Conservation (phyloP, 139 green algal genomes). For the Pseudopediastrum boryanum region DNA sequence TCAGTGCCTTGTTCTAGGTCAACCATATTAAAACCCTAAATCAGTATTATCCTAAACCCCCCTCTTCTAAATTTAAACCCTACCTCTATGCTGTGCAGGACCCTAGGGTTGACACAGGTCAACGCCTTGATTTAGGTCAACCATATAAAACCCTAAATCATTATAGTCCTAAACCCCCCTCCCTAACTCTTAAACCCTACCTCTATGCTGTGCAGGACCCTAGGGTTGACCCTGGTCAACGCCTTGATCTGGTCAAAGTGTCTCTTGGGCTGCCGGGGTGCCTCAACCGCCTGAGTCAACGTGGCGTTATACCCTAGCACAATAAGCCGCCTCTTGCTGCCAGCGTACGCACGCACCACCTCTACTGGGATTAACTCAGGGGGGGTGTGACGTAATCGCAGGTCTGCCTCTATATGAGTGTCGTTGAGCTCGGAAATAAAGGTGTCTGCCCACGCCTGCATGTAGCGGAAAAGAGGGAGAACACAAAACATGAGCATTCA, state of each 20-base stretch:
- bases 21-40: no score
- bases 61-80: no score
- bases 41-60: no score
- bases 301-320: constrained; percentile 97
- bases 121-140: no score
- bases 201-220: constrained; percentile 54
- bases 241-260: constrained; percentile 83
- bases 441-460: constrained; percentile 94
- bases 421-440: constrained; percentile 99
- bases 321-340: constrained; percentile 67
- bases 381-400: constrained; percentile 86
- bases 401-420: constrained; percentile 96
- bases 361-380: constrained; percentile 50
- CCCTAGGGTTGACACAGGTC: no score
- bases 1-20: no score
- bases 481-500: no score
- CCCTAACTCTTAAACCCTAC: constrained; percentile 86
- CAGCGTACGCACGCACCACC: constrained; percentile 58
- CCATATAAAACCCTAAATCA: no score
- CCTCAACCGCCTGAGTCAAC: constrained; percentile 85
- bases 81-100: no score
- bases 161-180: no score
- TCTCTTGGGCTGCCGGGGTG: constrained; percentile 67
- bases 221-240: constrained; percentile 71
- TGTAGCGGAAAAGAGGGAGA: not conserved